Evolutionary conservation across 257 asterid species (phyloP).

Genomic region (Penstemon newberryi): DNA sequence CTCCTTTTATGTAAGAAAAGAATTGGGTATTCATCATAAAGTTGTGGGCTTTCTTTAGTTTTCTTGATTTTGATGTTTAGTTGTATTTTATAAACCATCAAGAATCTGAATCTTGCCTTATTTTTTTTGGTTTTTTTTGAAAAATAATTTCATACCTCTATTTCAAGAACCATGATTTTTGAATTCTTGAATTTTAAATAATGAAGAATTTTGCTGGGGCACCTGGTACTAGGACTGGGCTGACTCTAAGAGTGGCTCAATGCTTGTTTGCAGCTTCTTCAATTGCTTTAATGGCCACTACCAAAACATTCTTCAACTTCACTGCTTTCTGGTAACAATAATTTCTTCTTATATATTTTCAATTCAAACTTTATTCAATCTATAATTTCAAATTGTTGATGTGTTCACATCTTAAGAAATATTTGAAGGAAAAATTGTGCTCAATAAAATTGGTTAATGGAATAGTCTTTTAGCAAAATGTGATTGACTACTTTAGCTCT

Average conservation of each 20-base stretch:
- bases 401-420: not conserved
- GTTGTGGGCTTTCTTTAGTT: not conserved
- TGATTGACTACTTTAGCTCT: not conserved
- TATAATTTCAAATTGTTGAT: not conserved
- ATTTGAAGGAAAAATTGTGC: not conserved
- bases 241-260: slow-evolving; percentile 46
- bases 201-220: slow-evolving; percentile 59
- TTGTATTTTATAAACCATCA: not conserved
- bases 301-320: slow-evolving; percentile 44
- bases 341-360: slow-evolving; percentile 15
- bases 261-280: slow-evolving; percentile 49
- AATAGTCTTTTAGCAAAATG: not conserved
- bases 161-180: not conserved
- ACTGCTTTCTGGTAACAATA: slow-evolving; percentile 52
- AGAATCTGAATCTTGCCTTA: not conserved
- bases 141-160: not conserved
- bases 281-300: slow-evolving; percentile 49
- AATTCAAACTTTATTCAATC: not conserved
- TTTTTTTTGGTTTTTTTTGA: not conserved
- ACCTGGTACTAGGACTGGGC: slow-evolving; percentile 54
- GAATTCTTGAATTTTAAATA: not conserved
- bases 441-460: not conserved
- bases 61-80: slow-evolving; percentile 6
- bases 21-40: slow-evolving; percentile 1
- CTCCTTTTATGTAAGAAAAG: not conserved